Conservation (phyloP, 1,139 yeast species). For the Meyerozyma elateridarum region DNA sequence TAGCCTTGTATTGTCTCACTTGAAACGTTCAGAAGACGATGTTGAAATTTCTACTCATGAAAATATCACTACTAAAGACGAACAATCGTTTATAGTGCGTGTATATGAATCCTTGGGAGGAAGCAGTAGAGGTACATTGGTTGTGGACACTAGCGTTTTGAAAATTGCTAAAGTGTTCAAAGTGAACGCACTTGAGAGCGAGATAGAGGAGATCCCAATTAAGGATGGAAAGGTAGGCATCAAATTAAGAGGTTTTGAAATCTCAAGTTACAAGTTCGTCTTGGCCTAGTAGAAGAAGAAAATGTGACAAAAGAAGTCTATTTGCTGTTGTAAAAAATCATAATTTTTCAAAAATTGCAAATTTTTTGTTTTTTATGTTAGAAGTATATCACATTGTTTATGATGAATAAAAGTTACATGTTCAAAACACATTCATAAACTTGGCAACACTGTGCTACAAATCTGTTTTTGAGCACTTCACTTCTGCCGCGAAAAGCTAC, state of each 20-base stretch:
- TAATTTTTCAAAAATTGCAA: too few species aligned
- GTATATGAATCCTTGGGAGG: conserved; percentile 90
- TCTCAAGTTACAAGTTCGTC: conserved; percentile 58
- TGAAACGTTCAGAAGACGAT: conserved; percentile 90
- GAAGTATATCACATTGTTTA: too few species aligned
- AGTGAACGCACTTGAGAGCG: conserved; percentile 72
- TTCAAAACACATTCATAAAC: too few species aligned
- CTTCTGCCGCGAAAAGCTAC: too few species aligned
- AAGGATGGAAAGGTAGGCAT: conserved; percentile 34
- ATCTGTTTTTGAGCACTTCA: too few species aligned
- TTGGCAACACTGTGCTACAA: too few species aligned
- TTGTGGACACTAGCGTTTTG: conserved; percentile 26
- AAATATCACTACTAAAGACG: conserved; percentile 37
- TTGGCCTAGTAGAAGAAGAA: conserved; percentile 17
- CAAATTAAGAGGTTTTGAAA: conserved; percentile 69
- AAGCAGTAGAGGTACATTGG: conserved; percentile 45
- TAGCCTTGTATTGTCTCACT: conserved; percentile 64
- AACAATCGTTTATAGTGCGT: conserved; percentile 60
- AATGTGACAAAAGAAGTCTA: too few species aligned
- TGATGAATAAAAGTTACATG: too few species aligned
- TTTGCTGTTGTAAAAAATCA: too few species aligned
- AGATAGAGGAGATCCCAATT: conserved; percentile 22
- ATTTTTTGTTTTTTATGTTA: too few species aligned
- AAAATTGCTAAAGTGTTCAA: conserved; percentile 48
- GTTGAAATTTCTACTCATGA: conserved; percentile 38